Evolutionary conservation across 495 filamentous ascomycete genomes (phyloP), one percentile per base, ranked within the genome.

Genomic region (Xylaria longipes): DNA sequence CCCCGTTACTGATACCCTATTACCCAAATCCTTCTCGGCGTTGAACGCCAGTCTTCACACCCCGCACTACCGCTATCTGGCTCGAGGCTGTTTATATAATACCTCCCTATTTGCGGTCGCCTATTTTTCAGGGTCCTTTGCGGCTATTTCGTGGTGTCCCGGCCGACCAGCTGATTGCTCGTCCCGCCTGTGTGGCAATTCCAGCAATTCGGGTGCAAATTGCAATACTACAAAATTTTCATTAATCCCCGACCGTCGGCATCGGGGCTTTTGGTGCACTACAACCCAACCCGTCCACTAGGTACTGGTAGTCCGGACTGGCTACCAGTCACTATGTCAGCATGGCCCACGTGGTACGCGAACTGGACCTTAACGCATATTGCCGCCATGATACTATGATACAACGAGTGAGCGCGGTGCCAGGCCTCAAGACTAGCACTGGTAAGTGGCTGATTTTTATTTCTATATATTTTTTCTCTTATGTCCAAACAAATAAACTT

Each of bases 391-490:
- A 79, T 56, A 77, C 73, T 64, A 80, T 82, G 57, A 85, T 78
- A 82, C 76, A 74, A 82, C 85, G 76, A 83, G 84, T 80, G 29
- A 73, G 70, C 64, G 62, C 71, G 22, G 80, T 86, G 50, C 84
- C 83, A n/a, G 84, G 81, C 61, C 72, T 86, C 65, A 86, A 82
- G 72, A 85, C 84, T 31, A 86, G 84, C 58, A 79, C 84, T 67
- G 84, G 84, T 86, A 66, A 84, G 84, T 66, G n/a, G n/a, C 29
- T 29, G 11, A 61, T 52, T 58, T 35, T 37, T 54, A 7, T 71
- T 54, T 39, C 50, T 69, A 33, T 14, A n/a, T n/a, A n/a, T 8
- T 27, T 62, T 31, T 50, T 45, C 27, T n/a, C 12, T 22, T 50
- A 17, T 33, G 33, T 70, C 46, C 22, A n/a, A 37, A 6, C 20